A percentile compares a stretch with the other conserved stretches of the same genome.
Evolutionary conservation across 2,329 filamentous ascomycete species (phyloP).

Genomic region (Sarocladium kiliense): DNA sequence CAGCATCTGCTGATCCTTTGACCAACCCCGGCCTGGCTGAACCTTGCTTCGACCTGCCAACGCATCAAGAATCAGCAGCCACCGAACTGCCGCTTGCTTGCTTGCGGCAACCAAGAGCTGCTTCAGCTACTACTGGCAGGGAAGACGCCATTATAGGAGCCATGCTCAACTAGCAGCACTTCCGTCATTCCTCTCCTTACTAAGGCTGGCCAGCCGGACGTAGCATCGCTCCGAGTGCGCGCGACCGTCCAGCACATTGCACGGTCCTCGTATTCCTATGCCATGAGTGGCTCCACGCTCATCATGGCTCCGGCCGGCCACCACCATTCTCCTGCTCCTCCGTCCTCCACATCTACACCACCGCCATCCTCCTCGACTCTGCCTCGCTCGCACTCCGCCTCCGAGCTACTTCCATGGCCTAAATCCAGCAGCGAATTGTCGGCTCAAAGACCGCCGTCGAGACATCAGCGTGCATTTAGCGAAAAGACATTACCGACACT

Average conservation of each 20-base stretch:
- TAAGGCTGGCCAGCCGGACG: slow-evolving; percentile 6
- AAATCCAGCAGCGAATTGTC: slow-evolving; percentile 18
- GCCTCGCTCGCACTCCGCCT: slow-evolving; percentile 29
- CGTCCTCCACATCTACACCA: slow-evolving; percentile 14
- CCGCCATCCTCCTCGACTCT: background rate
- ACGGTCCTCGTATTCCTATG: slow-evolving; percentile 20
- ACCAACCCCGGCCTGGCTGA: background rate
- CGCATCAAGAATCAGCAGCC: slow-evolving; percentile 1
- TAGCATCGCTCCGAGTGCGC: slow-evolving; percentile 1
- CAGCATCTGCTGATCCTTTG: background rate
- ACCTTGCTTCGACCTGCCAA: slow-evolving; percentile 1
- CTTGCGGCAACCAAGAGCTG: background rate
- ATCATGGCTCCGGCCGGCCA: slow-evolving; percentile 33
- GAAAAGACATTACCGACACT: slow-evolving; percentile 14
- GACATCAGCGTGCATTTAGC: slow-evolving; percentile 15
- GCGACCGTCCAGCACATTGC: background rate
- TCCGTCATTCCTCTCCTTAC: background rate
- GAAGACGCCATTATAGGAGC: slow-evolving; percentile 5
- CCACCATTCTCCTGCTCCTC: slow-evolving; percentile 17
- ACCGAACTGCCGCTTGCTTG: background rate
- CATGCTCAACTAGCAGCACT: slow-evolving; percentile 4
- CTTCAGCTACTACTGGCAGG: background rate
- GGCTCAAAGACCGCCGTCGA: slow-evolving; percentile 16
- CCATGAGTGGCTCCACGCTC: slow-evolving; percentile 29
- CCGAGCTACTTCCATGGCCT: slow-evolving; percentile 24